phyloP scores from a whole-genome alignment of 139 green algal genomes.

The Haematococcus sp. region DNA sequence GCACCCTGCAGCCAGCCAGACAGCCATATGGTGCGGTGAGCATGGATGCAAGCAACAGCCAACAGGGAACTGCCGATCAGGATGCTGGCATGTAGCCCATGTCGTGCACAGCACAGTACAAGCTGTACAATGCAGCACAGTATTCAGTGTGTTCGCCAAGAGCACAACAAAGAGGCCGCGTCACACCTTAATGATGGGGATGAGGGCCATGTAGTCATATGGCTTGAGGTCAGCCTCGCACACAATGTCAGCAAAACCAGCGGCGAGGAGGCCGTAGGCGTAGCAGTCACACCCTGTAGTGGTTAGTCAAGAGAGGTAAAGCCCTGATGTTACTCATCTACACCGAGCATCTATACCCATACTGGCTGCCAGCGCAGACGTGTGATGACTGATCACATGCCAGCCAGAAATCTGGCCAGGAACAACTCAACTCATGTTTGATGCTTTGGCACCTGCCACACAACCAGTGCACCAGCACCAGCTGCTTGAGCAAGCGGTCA shows the following conservation, averaged over 20 bases:
- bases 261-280: conserved; percentile 93
- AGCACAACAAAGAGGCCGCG: neutral
- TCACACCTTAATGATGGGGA: conserved; percentile 81
- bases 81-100: neutral
- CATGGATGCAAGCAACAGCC: conserved; percentile 73
- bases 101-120: neutral
- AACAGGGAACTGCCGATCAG: neutral
- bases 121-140: neutral
- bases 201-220: conserved; percentile 97
- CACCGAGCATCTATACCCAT: too few relatives aligned
- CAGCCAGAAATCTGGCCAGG: too few relatives aligned
- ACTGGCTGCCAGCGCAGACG: too few relatives aligned
- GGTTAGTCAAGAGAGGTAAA: too few relatives aligned
- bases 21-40: too few relatives aligned
- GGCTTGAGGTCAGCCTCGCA: conserved; percentile 94
- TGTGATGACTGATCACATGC: too few relatives aligned
- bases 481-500: too few relatives aligned
- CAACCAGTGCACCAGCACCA: too few relatives aligned
- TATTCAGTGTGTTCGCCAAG: too few relatives aligned
- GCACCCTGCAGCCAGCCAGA: conserved; percentile 87
- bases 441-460: too few relatives aligned
- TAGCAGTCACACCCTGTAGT: conserved; percentile 96
- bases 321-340: too few relatives aligned
- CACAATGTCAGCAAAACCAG: conserved; percentile 85
- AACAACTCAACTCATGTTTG: too few relatives aligned